Evolutionary conservation across 371 early-diverging fungal genomes (phyloP).

Genomic region (Amoeboaphelidium protococcarum): DNA sequence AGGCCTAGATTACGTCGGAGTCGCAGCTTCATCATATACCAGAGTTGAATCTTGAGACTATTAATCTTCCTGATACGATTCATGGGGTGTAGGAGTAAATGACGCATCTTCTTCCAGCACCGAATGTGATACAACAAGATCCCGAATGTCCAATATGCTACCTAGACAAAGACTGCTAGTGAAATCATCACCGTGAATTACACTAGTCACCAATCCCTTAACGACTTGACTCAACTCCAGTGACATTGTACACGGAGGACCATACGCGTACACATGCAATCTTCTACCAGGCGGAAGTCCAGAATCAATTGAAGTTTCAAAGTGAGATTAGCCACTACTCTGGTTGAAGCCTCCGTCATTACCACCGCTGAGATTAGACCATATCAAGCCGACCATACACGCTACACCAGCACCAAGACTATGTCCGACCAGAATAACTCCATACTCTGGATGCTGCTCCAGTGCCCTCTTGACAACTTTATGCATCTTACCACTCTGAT

Average conservation of each 20-base stretch:
- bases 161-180: too few species aligned
- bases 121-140: too few species aligned
- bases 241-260: conserved; percentile 39
- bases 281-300: conserved; percentile 38
- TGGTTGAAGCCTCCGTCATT: conserved; percentile 2
- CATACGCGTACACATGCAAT: conserved; percentile 46
- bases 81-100: too few species aligned
- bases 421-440: conserved; percentile 22
- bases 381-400: conserved; percentile 30
- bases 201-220: too few species aligned
- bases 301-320: conserved; percentile 29
- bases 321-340: conserved; percentile 18
- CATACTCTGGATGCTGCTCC: conserved; percentile 10
- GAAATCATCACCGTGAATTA: too few species aligned
- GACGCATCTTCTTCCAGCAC: too few species aligned
- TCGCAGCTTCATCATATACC: too few species aligned
- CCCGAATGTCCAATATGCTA: too few species aligned
- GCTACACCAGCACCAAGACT: conserved; percentile 56
- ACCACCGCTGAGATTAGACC: conserved; percentile 20
- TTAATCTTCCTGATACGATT: too few species aligned
- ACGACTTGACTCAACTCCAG: too few species aligned
- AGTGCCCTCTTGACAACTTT: conserved; percentile 11
- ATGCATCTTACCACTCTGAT: conserved; percentile 7
- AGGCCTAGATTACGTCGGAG: too few species aligned
- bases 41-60: too few species aligned